Evolutionary conservation across 129 eudicot species (phyloP), one percentile per base, ranked within the genome.

Genomic region (Flaveria robusta): DNA sequence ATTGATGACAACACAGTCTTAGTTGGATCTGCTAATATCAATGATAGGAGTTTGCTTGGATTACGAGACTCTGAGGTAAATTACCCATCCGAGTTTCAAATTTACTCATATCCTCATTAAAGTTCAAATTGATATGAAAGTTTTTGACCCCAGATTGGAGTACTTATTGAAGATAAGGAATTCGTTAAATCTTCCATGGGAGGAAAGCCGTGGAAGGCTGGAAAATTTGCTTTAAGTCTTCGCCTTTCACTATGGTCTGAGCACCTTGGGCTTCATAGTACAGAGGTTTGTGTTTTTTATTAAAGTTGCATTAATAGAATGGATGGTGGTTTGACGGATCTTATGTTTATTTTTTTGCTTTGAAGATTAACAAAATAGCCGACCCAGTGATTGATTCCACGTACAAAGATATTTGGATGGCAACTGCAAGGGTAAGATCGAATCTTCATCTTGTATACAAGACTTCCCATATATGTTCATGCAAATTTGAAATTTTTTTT

Each of bases 351-450:
- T 41, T 83, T 66, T 59, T n/a, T 62, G 71, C 52, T 78, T 74
- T 52, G 56, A 81, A 94, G 99, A 81, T 86, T 70, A 59, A 77
- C 79, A 87, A 87, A 77, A 91, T 94, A 72, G 79, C 77, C 14
- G 99, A 94, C 74, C 99, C 99, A 9, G 96, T 94, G 74, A 74
- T 80, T 75, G 97, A 94, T 81, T 80, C 99, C 72, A 91, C 99
- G 63, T 94, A 94, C 86, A 94, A 94, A 83, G 99, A 91, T 82
- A 91, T 89, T 84, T 94, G 99, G 99, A 94, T 94, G 99, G 93
- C 97, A 54, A 87, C 96, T 73, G 99, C 99, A 29, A 94, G 81
- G 96, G 98, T 91, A 60, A 63, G 31, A 74, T 63, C 27, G 0
- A 27, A 46, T 42, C n/a, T 43, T 46, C 58, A 45, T 24, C 62